A percentile compares a stretch with the other conserved stretches of the same genome.
Evolutionary conservation across 2,329 filamentous ascomycete genomes (phyloP).

Genomic region (Pezicula neosporulosa): DNA sequence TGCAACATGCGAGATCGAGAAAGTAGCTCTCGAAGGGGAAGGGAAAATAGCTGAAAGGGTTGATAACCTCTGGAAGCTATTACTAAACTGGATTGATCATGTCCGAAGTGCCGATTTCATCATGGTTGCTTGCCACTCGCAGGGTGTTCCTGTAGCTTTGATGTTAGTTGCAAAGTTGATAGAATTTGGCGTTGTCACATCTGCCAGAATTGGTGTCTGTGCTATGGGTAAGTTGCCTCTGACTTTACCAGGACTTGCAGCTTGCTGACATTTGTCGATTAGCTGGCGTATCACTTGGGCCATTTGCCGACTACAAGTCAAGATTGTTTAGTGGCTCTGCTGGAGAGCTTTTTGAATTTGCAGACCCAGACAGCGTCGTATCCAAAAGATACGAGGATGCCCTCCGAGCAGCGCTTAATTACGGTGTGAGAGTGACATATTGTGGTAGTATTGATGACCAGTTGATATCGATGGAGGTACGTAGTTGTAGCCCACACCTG

Average conservation of each 20-base stretch:
- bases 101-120: constrained; percentile 86
- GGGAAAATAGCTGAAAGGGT: constrained; percentile 88
- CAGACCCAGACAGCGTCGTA: constrained; percentile 74
- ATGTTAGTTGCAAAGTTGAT: constrained; percentile 94
- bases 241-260: neutral
- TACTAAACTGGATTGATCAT: constrained; percentile 92
- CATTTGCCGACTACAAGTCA: constrained; percentile 88
- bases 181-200: constrained; percentile 78
- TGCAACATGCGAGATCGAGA: constrained; percentile 78
- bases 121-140: constrained; percentile 88
- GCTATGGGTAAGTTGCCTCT: constrained; percentile 53
- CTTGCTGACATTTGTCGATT: constrained; percentile 31
- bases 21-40: constrained; percentile 91
- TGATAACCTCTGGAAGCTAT: constrained; percentile 87
- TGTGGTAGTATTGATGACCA: constrained; percentile 97
- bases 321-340: constrained; percentile 86
- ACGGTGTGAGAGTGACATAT: constrained; percentile 81
- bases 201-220: constrained; percentile 78
- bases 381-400: constrained; percentile 78
- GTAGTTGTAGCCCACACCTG: constrained; percentile 15
- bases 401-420: constrained; percentile 68
- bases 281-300: constrained; percentile 91
- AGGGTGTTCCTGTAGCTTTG: constrained; percentile 89
- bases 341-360: constrained; percentile 94
- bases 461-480: constrained; percentile 83